Base-by-base conservation (phyloP, 345 rosid species). In the Streptanthus diversifolius region DNA sequence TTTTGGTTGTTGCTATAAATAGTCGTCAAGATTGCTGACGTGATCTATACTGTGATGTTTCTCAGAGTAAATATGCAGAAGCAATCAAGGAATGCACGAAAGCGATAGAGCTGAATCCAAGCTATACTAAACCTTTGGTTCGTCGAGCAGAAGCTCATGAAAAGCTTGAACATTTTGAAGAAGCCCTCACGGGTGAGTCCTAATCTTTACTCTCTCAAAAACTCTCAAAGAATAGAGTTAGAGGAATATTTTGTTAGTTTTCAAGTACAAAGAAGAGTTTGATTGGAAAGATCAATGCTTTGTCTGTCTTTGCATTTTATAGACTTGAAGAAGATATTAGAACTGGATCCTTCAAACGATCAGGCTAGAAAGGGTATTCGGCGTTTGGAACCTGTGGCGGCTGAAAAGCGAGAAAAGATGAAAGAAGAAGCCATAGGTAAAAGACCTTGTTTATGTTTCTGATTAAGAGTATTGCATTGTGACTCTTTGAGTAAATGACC, bases 341-440 rank as follows among this genome's bases (percentile, higher is more conserved):
- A 92, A 73, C 64, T 86, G 68, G 96, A 92, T 56, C 88, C 95
- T 45, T 82, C 88, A 27, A 86, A 90, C 68, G 81, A 80, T 39
- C 95, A 84, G 60, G 95, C 90, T 41, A 84, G 67, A 63, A 90
- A 70, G 80, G 32, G 89, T 19, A 88, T 88, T 65, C 51, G 63
- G 18, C 87, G 84, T 3, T 74, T 92, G 81, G 90, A 88, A 71
- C 96, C 96, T 10, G 58, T 90, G 70, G 95, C 91, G 49, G 96
- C 85, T 3, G 88, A 79, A 59, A 88, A 90, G 71, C 79, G 85
- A 72, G 96, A 90, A 77, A 90, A 90, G 78, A 86, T 92, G 98
- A 92, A 92, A 84, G 96, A 90, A 68, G 98, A 92, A 85, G 91
- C 91, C 90, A 85, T 92, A 64, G 93, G 98, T 92, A 77, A 14